phyloP scores from a whole-genome alignment of 495 filamentous ascomycete species.

The Monascus purpureus region DNA sequence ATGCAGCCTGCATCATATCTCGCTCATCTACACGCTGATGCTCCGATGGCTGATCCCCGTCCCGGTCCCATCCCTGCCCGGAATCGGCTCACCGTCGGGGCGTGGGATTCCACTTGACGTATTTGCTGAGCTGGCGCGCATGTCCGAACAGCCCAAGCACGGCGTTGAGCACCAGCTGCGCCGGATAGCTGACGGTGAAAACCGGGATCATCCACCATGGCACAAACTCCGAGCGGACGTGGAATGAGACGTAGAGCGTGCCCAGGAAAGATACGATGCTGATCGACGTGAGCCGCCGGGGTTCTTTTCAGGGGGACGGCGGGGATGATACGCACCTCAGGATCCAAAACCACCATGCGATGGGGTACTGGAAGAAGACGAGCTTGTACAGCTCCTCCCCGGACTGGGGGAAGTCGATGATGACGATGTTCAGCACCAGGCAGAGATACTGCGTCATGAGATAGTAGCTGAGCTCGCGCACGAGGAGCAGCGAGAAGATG shows the following conservation, averaged over 20 bases:
- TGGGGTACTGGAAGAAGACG: slow-evolving; percentile 19
- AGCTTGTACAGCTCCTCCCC: slow-evolving; percentile 9
- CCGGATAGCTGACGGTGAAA: slow-evolving; percentile 15
- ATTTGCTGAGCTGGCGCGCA: slow-evolving; percentile 17
- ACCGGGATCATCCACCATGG: slow-evolving; percentile 11
- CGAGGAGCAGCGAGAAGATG: slow-evolving; percentile 15
- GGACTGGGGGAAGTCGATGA: slow-evolving; percentile 14
- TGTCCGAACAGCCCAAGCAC: slow-evolving; percentile 20
- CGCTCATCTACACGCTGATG: no score
- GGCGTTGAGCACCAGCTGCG: slow-evolving; percentile 15
- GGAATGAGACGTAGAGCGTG: slow-evolving; percentile 16
- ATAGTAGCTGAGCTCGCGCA: slow-evolving; percentile 23
- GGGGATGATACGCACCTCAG: slow-evolving; percentile 14
- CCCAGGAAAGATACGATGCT: no score
- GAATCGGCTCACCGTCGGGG: slow-evolving; percentile 15
- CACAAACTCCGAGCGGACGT: slow-evolving; percentile 15
- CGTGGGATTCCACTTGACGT: slow-evolving; percentile 22
- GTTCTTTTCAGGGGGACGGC: slow-evolving; percentile 10
- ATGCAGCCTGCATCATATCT: no score
- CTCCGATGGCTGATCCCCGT: no score
- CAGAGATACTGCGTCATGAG: slow-evolving; percentile 20
- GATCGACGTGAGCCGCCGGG: no score
- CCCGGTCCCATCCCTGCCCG: no score
- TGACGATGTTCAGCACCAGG: slow-evolving; percentile 14
- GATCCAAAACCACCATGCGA: slow-evolving; percentile 24